Evolutionary conservation across 1,139 yeast species (phyloP), one percentile per base, ranked within the genome.

Genomic region (Hemisphaericaspora lyxosophila): DNA sequence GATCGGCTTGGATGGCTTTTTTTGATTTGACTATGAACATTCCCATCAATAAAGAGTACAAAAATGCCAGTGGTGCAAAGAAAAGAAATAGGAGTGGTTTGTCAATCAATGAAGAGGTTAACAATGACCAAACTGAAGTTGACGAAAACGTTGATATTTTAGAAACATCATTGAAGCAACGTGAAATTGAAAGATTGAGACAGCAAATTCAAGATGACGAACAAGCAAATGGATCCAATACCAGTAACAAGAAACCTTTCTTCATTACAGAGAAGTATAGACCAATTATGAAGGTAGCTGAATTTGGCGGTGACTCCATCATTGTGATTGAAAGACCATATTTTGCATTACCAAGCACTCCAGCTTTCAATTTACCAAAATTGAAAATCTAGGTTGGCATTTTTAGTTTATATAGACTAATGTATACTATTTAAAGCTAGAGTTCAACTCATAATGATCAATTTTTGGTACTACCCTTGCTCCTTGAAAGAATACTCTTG

Each of bases 1-100:
- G 97, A 3, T 73, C 86, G n/a, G 76, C 78, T 36, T 92, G 96
- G 95, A 56, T 90, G 15, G 77, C 85, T 7, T 85, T 75, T 55
- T 75, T 92, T 37, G 92, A 90, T 57, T 65, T 86, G 45, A 60
- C 73, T n/a, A 59, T 72, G 40, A 80, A 83, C 50, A 64, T 83
- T 39, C 85, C 88, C 18, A 56, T 63, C 19, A 55, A 54, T 42
- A 64, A 61, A 47, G 39, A 44, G 22, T 59, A 56, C 41, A 60
- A 59, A 36, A 61, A 63, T 33, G 50, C 55, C 7, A 15, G 23
- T 27, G 30, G 30, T 20, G 41, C 53, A 9, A 76, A 73, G 55
- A 82, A 83, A 62, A 79, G 86, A 64, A 68, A 64, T 42, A 76
- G 84, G 49, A 85, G 83, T 53, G 87, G 88, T 9, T 62, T 76